Percentiles rank a stretch among this genome's conserved stretches.
phyloP scores from a whole-genome alignment of 1,284 basidiomycete genomes.

The Apiotrichum porosum region DNA sequence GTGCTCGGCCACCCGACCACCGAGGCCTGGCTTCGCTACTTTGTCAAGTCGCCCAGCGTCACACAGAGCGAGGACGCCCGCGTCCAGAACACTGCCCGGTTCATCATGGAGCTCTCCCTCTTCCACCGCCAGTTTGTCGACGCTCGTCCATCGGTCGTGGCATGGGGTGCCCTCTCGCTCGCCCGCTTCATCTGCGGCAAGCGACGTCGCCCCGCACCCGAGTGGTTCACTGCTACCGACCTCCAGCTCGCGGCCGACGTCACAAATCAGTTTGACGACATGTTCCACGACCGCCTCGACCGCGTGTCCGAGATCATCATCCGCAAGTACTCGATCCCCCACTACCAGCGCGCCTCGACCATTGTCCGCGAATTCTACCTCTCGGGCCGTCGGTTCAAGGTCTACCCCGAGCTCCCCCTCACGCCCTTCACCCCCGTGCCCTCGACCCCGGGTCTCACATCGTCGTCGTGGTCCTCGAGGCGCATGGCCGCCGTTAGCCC shows the following conservation, averaged over 20 bases:
- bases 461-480: constrained; percentile 33
- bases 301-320: constrained; percentile 87
- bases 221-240: constrained; percentile 10
- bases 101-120: constrained; percentile 96
- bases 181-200: constrained; percentile 82
- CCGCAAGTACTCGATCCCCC: constrained; percentile 94
- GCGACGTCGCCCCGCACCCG: constrained; percentile 59
- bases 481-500: constrained; percentile 26
- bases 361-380: constrained; percentile 85
- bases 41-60: constrained; percentile 44
- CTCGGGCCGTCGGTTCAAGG: constrained; percentile 50
- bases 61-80: constrained; percentile 73
- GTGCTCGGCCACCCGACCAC: constrained; percentile 94
- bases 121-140: constrained; percentile 94
- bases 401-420: constrained; percentile 34
- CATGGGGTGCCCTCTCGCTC: constrained; percentile 78
- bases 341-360: constrained; percentile 90
- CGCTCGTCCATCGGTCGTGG: constrained; percentile 77
- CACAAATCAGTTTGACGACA: constrained; percentile 76
- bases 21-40: constrained; percentile 85
- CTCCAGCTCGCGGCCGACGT: constrained; percentile 43
- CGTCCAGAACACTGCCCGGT: constrained; percentile 90
- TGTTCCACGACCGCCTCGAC: constrained; percentile 77
- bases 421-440: constrained; percentile 34
- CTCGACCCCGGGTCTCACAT: constrained; percentile 39